Evolutionary conservation across 768 basidiomycete species (phyloP).

Genomic region (Podaxis sp.): DNA sequence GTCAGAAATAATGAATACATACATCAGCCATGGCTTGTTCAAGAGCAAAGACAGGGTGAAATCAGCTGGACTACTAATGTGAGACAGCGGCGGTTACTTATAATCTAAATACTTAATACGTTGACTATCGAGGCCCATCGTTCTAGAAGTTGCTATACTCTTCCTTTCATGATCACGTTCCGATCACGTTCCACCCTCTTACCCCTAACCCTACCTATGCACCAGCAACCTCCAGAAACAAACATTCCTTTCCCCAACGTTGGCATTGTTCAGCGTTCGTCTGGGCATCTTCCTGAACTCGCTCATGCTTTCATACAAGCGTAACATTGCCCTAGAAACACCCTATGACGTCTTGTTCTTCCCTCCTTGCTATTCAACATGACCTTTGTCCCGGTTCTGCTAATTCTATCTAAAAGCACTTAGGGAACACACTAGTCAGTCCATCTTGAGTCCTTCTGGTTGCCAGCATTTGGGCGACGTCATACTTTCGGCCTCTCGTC

Average conservation of each 20-base stretch:
- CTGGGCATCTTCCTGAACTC: too few species aligned
- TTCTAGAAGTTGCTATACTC: slow-evolving; percentile 30
- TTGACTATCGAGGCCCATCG: slow-evolving; percentile 14
- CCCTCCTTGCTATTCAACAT: neutral
- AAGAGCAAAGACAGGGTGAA: slow-evolving; percentile 2
- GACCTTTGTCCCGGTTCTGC: neutral
- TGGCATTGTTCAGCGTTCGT: too few species aligned
- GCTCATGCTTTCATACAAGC: neutral
- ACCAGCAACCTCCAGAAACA: too few species aligned
- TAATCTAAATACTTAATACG: slow-evolving; percentile 9
- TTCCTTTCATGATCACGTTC: slow-evolving; percentile 23
- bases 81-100: slow-evolving; percentile 13
- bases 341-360: neutral
- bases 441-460: neutral
- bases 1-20: slow-evolving; percentile 15
- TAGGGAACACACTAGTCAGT: too few species aligned
- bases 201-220: slow-evolving; percentile 12
- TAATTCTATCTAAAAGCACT: too few species aligned
- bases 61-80: slow-evolving; percentile 1
- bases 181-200: slow-evolving; percentile 18
- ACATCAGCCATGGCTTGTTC: slow-evolving; percentile 35
- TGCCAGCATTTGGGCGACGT: neutral
- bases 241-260: too few species aligned
- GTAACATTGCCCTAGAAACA: neutral
- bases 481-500: neutral